Base-by-base conservation (phyloP, 257 asterid genomes). In the Salvia miltiorrhiza region DNA sequence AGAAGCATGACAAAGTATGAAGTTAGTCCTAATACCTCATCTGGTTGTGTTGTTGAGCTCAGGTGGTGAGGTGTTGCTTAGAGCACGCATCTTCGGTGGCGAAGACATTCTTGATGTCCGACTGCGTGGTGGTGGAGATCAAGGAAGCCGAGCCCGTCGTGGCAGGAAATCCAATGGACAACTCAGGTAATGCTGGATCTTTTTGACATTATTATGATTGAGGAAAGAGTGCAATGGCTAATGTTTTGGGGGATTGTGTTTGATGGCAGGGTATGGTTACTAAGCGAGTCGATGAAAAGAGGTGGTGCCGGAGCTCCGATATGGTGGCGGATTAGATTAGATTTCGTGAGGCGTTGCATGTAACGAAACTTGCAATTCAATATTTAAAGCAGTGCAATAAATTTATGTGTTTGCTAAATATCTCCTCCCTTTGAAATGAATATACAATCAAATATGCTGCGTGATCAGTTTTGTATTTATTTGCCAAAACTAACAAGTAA, bases 1-100 rank as follows among this genome's bases (percentile, higher is more conserved):
- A n/a, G n/a, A n/a, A n/a, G n/a, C n/a, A n/a, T n/a, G n/a, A n/a
- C n/a, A n/a, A n/a, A n/a, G n/a, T n/a, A n/a, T n/a, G n/a, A n/a
- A n/a, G n/a, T n/a, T n/a, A n/a, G n/a, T n/a, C n/a, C n/a, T n/a
- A n/a, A n/a, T n/a, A n/a, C n/a, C n/a, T n/a, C n/a, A n/a, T n/a
- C n/a, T n/a, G n/a, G n/a, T n/a, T n/a, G n/a, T n/a, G n/a, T n/a
- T n/a, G n/a, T n/a, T n/a, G n/a, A n/a, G n/a, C n/a, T n/a, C n/a
- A n/a, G n/a, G 97, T 94, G 76, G 99, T 94, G 28, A 83, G 99
- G 65, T 94, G 99, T 72, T 94, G 99, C 83, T 73, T 94, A 26
- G 99, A 94, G 70, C 99, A 94, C 7, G 97, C 99, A 3, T 76
- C 99, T 21, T 94, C 99, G 0, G 99, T 94, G 65, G 96, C 99